Evolutionary conservation across 2,329 filamentous ascomycete species (phyloP), one percentile per base, ranked within the genome.

Genomic region (Thielaviopsis euricoi): DNA sequence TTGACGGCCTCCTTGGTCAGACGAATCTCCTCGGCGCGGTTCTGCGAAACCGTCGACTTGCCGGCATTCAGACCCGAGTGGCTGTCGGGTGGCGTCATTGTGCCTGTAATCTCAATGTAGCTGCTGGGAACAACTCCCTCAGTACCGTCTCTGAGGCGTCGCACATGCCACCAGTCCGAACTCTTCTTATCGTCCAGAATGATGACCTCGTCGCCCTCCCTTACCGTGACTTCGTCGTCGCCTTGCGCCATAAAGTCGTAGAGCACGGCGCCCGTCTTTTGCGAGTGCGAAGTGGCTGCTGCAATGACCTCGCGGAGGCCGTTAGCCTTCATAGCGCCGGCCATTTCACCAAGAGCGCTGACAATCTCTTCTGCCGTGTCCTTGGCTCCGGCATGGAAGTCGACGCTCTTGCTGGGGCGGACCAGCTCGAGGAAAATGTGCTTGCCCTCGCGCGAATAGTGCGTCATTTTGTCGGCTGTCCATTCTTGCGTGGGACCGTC

Each of bases 131-230:
- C 90, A 25, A 98, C 93, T 46, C 93, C 93, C 72, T 96, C 89
- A 67, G 89, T 93, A 64, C 89, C 89, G 67, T 89, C 97, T 73
- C 89, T 94, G 62, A 96, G 67, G 40, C 90, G 82, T 60, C 87
- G 82, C 40, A 98, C 89, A 75, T 93, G 89, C 91, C 93, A 97
- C 93, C 93, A 98, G 68, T 98, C 93, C 60, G 96, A 89, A 62
- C 90, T 96, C 71, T 90, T 93, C 37, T 77, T 81, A 66, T 96
- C 89, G 67, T 98, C 91, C 58, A 97, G 70, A 57, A 98, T 76
- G 50, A 95, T 74, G 48, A 98, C 91, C 66, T 98, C 91, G 67
- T 98, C 93, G 48, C 86, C 93, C 22, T 86, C 79, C 25, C 81
- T 83, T 52, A 98, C 93, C 0, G 89, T 95, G 53, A 98, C 91